Evolutionary conservation across 164 flowering plant species (phyloP).

Genomic region (Chloranthus sessilifolius): DNA sequence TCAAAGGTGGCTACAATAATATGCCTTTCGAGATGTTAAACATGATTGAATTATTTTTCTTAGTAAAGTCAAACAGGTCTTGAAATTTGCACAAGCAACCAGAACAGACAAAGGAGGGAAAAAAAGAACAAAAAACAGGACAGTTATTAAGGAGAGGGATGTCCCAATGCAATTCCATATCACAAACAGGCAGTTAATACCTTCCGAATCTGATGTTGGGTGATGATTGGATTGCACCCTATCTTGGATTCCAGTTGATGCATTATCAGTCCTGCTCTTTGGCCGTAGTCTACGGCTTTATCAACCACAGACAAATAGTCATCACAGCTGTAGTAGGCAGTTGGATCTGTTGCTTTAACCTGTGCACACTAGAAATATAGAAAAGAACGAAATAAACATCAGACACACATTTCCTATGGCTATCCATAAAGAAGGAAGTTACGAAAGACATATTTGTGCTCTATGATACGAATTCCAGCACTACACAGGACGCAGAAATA

Average conservation of each 20-base stretch:
- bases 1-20: no score
- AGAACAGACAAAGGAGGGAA: neutral
- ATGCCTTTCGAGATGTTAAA: neutral
- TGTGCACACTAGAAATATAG: constrained; percentile 6
- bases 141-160: no score
- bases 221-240: neutral
- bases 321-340: constrained; percentile 53
- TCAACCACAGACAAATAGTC: constrained; percentile 40
- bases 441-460: neutral
- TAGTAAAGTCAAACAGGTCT: neutral
- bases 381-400: neutral
- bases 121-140: no score
- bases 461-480: no score
- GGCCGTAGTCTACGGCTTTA: constrained; percentile 25
- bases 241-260: neutral
- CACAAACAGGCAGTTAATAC: no score
- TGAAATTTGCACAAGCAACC: neutral
- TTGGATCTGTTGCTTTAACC: constrained; percentile 37
- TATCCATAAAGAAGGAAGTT: neutral
- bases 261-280: constrained; percentile 6
- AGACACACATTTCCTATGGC: neutral
- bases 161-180: no score
- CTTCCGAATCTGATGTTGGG: neutral
- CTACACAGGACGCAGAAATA: no score
- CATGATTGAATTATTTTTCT: neutral